Evolutionary conservation across 768 basidiomycete genomes (phyloP), one percentile per base, ranked within the genome.

Genomic region (Amanita jacksonii): DNA sequence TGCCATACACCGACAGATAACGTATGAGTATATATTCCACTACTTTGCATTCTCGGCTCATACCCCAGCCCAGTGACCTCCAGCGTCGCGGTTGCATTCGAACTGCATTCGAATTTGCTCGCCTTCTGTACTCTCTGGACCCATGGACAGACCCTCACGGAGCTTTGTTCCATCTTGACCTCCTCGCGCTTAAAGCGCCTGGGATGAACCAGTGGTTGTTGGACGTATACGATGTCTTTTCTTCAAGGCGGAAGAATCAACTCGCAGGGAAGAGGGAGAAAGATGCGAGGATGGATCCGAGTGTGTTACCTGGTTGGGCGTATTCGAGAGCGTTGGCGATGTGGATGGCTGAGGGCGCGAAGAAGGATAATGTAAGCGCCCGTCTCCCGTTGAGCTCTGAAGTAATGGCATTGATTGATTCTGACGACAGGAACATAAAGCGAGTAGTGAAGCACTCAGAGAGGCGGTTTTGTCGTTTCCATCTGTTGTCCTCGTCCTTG

Each of bases 61-160:
- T 36, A 13, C 15, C 24, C 28, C 15, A 9, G 13, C 18, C 5
- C 51, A 91, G 87, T 7, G 85, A 93, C 51, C 69, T 96, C 4
- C 82, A 86, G 46, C 77, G 89, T n/a, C 69, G 94, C 31, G 96
- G 94, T 0, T 89, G 89, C 53, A 76, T 82, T 42, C 76, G 90
- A 13, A 91, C 94, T 0, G 79, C 90, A 0, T 94, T 96, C 60
- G 91, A 96, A 57, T 92, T 91, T 53, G 79, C 88, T 0, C 76
- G 85, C n/a, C 71, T 97, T 2, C 66, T 97, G 41, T 81, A 85
- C 47, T 77, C 81, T 7, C 70, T 98, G 0, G 91, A 96, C 56
- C 89, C 93, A 0, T 74, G 75, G 65, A 69, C 68, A n/a, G 92
- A 94, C 54, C 93, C 93, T 0, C 92, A 96, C 54, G 92, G 90